Conservation (phyloP, 2,329 filamentous ascomycete genomes). For the Dothistroma pini region DNA sequence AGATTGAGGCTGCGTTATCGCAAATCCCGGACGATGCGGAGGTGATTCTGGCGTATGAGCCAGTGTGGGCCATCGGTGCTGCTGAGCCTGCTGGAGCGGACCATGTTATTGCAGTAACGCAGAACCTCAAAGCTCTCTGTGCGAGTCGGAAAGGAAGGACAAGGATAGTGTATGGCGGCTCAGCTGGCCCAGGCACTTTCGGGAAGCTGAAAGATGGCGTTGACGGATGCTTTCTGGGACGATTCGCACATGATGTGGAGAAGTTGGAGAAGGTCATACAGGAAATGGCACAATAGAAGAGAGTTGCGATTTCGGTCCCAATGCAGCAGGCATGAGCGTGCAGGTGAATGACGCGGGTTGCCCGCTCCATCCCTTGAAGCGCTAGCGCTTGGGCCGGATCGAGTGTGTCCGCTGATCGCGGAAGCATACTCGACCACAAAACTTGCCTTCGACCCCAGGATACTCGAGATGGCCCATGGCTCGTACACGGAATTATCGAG, state of each 20-base stretch:
- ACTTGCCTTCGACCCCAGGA: too few relatives aligned
- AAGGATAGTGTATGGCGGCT: conserved; percentile 77
- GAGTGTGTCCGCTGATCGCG: too few relatives aligned
- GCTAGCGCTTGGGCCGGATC: too few relatives aligned
- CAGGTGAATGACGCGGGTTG: background rate
- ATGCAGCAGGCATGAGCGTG: background rate
- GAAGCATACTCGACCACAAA: too few relatives aligned
- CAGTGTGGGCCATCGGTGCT: conserved; percentile 84
- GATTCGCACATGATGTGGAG: conserved; percentile 74
- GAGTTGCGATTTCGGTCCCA: background rate
- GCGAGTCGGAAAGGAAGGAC: conserved; percentile 53
- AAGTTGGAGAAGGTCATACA: conserved; percentile 68
- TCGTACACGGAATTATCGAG: too few relatives aligned
- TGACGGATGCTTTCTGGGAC: conserved; percentile 75
- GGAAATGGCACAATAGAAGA: conserved; percentile 52
- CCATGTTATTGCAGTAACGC: conserved; percentile 69
- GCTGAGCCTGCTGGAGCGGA: conserved; percentile 65
- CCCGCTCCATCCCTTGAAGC: background rate
- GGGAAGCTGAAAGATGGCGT: conserved; percentile 62
- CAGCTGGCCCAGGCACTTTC: conserved; percentile 76
- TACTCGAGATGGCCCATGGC: too few relatives aligned
- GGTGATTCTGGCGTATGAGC: conserved; percentile 79
- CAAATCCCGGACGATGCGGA: conserved; percentile 61
- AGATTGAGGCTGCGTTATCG: conserved; percentile 62
- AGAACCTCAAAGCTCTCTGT: conserved; percentile 58